A percentile compares a stretch with the other conserved stretches of the same genome.
Conservation (phyloP, 768 basidiomycete species). For the Suillus weaverae region DNA sequence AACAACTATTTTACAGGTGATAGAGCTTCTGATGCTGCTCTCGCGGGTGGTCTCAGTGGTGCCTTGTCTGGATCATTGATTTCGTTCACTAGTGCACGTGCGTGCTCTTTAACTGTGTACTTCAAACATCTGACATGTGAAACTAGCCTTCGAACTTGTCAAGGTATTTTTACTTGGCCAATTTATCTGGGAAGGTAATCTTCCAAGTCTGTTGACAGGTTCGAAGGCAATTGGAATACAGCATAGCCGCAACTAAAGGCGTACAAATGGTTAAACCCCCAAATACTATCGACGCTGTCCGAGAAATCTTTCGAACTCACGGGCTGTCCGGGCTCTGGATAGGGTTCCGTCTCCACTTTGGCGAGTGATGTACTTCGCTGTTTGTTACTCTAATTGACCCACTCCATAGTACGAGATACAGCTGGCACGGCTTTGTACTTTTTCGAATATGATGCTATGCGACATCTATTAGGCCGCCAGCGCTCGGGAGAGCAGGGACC, state of each 20-base stretch:
- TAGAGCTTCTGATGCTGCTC: slow-evolving; percentile 65
- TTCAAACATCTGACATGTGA: slow-evolving; percentile 17
- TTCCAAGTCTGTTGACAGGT: slow-evolving; percentile 49
- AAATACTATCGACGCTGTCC: slow-evolving; percentile 73
- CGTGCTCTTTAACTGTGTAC: slow-evolving; percentile 34
- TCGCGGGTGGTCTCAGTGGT: slow-evolving; percentile 81
- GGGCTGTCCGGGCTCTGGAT: slow-evolving; percentile 74
- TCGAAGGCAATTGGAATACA: slow-evolving; percentile 87
- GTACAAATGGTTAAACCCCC: slow-evolving; percentile 73
- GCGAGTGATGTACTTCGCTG: slow-evolving; percentile 41
- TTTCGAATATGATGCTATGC: slow-evolving; percentile 90
- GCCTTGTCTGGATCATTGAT: slow-evolving; percentile 88
- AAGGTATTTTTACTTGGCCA: slow-evolving; percentile 55
- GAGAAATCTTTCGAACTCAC: slow-evolving; percentile 67
- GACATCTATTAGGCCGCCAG: slow-evolving; percentile 78
- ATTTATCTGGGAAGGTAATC: neutral
- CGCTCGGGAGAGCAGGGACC: slow-evolving; percentile 78
- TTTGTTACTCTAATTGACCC: neutral
- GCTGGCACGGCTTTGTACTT: slow-evolving; percentile 90
- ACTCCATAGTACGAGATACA: slow-evolving; percentile 75
- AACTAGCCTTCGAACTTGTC: slow-evolving; percentile 86
- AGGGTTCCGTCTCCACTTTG: slow-evolving; percentile 84
- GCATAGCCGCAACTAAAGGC: slow-evolving; percentile 82
- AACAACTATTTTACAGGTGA: slow-evolving; percentile 59
- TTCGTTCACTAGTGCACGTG: slow-evolving; percentile 86